Evolutionary conservation across 1,139 yeast genomes (phyloP).

Genomic region (Pichia sp.): DNA sequence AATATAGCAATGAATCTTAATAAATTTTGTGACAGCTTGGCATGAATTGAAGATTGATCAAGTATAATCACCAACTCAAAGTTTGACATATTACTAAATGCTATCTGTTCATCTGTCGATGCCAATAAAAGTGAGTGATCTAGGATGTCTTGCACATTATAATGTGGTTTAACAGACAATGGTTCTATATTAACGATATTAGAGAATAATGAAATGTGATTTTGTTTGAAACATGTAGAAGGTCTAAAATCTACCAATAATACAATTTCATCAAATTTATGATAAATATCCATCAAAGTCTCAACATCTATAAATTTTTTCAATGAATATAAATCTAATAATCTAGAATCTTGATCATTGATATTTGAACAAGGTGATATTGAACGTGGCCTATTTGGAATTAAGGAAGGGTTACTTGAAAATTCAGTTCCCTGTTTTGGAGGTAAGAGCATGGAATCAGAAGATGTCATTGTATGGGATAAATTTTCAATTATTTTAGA

Average conservation of each 20-base stretch:
- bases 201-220: constrained; percentile 45
- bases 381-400: constrained; percentile 8
- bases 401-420: background rate
- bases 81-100: constrained; percentile 40
- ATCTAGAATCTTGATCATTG: background rate
- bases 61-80: constrained; percentile 53
- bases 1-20: constrained; percentile 33
- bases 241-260: constrained; percentile 54
- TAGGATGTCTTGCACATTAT: constrained; percentile 31
- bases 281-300: constrained; percentile 21
- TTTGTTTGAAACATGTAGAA: constrained; percentile 40
- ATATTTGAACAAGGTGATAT: constrained; percentile 8
- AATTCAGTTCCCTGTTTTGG: background rate
- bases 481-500: constrained; percentile 9
- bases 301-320: constrained; percentile 14
- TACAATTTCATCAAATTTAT: constrained; percentile 23
- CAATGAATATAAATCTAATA: constrained; percentile 5
- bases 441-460: too few relatives aligned
- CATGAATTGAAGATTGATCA: constrained; percentile 34
- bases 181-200: constrained; percentile 61
- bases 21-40: constrained; percentile 23
- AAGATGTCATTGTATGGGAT: background rate
- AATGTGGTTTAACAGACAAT: constrained; percentile 32
- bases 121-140: constrained; percentile 29
- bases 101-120: constrained; percentile 33